phyloP scores from a whole-genome alignment of 441 rosid species.

The Eruca vesicaria region DNA sequence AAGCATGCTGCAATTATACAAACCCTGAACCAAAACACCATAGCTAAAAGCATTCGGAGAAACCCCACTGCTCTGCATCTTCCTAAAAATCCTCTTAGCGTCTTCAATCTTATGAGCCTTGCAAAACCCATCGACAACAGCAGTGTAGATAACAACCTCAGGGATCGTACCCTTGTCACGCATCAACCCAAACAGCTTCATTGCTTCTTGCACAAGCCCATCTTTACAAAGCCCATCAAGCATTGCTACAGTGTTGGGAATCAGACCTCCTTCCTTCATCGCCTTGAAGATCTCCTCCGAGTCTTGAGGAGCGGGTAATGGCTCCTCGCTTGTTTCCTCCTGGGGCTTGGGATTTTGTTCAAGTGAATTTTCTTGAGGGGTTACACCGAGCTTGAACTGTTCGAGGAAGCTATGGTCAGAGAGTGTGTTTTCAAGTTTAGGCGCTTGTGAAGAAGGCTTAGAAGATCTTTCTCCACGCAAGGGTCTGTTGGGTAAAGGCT shows the following conservation, averaged over 20 bases:
- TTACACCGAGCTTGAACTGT: background rate
- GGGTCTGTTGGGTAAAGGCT: background rate
- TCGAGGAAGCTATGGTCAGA: background rate
- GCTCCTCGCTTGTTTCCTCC: slow-evolving; percentile 19
- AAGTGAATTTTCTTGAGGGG: background rate
- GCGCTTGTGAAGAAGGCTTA: background rate
- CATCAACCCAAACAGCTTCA: slow-evolving; percentile 84
- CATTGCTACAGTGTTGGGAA: slow-evolving; percentile 90
- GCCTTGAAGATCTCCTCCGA: slow-evolving; percentile 70
- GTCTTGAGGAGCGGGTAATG: slow-evolving; percentile 47
- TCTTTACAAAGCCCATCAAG: slow-evolving; percentile 96
- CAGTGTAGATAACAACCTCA: slow-evolving; percentile 88
- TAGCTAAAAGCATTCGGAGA: slow-evolving; percentile 77
- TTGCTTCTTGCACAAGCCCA: slow-evolving; percentile 83
- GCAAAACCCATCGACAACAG: slow-evolving; percentile 89
- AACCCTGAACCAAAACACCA: slow-evolving; percentile 61
- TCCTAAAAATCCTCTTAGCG: slow-evolving; percentile 37
- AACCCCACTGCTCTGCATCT: slow-evolving; percentile 71
- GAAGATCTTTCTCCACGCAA: background rate
- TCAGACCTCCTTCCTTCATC: slow-evolving; percentile 89
- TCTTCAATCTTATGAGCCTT: slow-evolving; percentile 76
- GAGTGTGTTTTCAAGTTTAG: background rate
- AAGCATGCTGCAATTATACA: slow-evolving; percentile 49
- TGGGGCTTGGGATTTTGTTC: background rate
- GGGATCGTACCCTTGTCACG: slow-evolving; percentile 87